phyloP scores from a whole-genome alignment of 805 yeast species.

The Candida fluviatilis region DNA sequence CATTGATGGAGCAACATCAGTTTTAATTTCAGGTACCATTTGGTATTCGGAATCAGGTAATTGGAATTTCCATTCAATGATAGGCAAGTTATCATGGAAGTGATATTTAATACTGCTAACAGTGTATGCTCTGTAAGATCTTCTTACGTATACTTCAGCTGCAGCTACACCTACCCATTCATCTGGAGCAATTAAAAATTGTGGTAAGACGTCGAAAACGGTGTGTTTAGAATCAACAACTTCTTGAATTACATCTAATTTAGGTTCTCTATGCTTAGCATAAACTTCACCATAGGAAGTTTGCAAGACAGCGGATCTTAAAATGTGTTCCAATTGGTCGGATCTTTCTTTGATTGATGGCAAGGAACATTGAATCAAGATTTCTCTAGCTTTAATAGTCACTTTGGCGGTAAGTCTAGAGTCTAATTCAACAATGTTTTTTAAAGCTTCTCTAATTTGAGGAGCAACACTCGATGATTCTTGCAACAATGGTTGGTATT shows the following conservation, averaged over 20 bases:
- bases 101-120: conserved; percentile 71
- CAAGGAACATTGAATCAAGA: conserved; percentile 91
- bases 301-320: conserved; percentile 86
- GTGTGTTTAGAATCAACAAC: conserved; percentile 95
- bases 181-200: conserved; percentile 79
- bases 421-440: conserved; percentile 80
- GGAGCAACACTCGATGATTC: conserved; percentile 65
- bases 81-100: conserved; percentile 53
- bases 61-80: conserved; percentile 85
- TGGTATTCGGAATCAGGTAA: conserved; percentile 80
- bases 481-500: conserved; percentile 76
- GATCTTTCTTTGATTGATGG: conserved; percentile 96
- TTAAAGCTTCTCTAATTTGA: conserved; percentile 67
- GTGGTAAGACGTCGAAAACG: conserved; percentile 93
- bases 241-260: conserved; percentile 73
- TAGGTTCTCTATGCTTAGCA: conserved; percentile 78
- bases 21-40: conserved; percentile 35
- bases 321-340: conserved; percentile 94
- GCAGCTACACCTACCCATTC: conserved; percentile 93
- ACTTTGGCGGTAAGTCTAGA: conserved; percentile 90
- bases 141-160: conserved; percentile 91
- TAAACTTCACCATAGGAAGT: conserved; percentile 81
- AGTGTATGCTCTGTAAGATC: conserved; percentile 95
- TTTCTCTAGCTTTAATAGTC: conserved; percentile 91
- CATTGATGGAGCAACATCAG: conserved; percentile 42